Percentiles rank a stretch among this genome's conserved stretches.
Conservation (phyloP, 2,329 filamentous ascomycete species). For the Fonsecaea nubica region DNA sequence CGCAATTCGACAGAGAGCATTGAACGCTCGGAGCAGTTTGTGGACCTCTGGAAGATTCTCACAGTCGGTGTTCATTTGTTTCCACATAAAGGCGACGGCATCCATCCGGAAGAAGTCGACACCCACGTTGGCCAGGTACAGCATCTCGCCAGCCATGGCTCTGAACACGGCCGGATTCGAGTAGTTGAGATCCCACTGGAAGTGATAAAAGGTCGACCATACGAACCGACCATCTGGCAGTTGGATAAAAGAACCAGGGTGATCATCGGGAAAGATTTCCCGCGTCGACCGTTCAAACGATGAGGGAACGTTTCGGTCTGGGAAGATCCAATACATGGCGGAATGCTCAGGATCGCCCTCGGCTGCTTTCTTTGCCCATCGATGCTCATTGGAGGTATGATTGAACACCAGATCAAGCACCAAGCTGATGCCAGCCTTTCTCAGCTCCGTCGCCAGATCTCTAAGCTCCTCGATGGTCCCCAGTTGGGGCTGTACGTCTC, state of each 20-base stretch:
- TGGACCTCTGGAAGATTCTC: constrained; percentile 40
- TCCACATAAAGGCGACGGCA: constrained; percentile 40
- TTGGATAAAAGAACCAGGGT: constrained; percentile 40
- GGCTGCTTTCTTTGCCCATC: constrained; percentile 37
- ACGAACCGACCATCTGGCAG: constrained; percentile 38
- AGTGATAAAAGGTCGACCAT: constrained; percentile 40
- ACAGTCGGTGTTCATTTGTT: constrained; percentile 40
- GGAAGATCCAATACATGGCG: constrained; percentile 40
- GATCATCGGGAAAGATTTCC: constrained; percentile 40
- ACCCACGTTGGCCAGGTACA: constrained; percentile 39
- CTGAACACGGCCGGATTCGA: constrained; percentile 39
- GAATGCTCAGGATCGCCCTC: constrained; percentile 38
- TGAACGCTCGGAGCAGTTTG: constrained; percentile 39
- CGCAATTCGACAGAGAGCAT: constrained; percentile 37
- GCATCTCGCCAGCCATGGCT: constrained; percentile 39
- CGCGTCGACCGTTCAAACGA: constrained; percentile 37
- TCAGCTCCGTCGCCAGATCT: constrained; percentile 36
- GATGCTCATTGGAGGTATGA: constrained; percentile 39
- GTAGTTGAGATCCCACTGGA: constrained; percentile 40
- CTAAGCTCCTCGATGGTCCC: constrained; percentile 35
- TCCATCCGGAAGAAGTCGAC: constrained; percentile 40
- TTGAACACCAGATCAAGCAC: constrained; percentile 40
- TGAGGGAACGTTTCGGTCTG: constrained; percentile 36
- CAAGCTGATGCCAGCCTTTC: constrained; percentile 37
- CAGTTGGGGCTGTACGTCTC: constrained; percentile 35